Conservation (phyloP, 163 green algal species). For the Botryococcus braunii region DNA sequence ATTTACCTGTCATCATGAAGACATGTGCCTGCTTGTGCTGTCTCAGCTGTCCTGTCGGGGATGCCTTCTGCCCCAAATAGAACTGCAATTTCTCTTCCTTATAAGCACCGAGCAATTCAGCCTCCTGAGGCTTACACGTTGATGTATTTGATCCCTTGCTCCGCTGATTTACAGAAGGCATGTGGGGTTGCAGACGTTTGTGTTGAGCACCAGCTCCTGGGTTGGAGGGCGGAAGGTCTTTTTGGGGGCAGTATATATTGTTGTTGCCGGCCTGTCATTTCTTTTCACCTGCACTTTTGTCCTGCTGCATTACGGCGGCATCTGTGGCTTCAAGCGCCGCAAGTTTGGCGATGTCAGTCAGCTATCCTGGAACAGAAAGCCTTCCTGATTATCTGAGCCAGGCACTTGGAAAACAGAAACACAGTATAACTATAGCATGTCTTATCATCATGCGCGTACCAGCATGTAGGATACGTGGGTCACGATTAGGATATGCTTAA, state of each 20-base stretch:
- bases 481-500: no score
- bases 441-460: no score
- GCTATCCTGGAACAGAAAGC: slow-evolving; percentile 30
- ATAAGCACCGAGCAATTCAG: neutral
- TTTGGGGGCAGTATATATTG: slow-evolving; percentile 75
- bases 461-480: no score
- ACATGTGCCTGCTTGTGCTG: no score
- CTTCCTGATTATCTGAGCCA: no score
- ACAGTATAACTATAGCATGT: no score
- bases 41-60: no score
- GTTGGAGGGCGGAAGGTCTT: slow-evolving; percentile 85
- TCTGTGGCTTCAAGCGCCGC: slow-evolving; percentile 5
- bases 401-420: no score
- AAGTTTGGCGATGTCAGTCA: slow-evolving; percentile 24
- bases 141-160: neutral
- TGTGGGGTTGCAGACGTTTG: slow-evolving; percentile 25
- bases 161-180: neutral
- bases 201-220: slow-evolving; percentile 86
- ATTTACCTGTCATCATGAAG: no score
- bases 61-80: no score
- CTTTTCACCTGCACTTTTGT: slow-evolving; percentile 30
- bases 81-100: no score
- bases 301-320: slow-evolving; percentile 21
- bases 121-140: neutral
- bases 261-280: slow-evolving; percentile 44